Evolutionary conservation across 2,329 filamentous ascomycete species (phyloP).

Genomic region (Scopulariopsis brevicaulis): DNA sequence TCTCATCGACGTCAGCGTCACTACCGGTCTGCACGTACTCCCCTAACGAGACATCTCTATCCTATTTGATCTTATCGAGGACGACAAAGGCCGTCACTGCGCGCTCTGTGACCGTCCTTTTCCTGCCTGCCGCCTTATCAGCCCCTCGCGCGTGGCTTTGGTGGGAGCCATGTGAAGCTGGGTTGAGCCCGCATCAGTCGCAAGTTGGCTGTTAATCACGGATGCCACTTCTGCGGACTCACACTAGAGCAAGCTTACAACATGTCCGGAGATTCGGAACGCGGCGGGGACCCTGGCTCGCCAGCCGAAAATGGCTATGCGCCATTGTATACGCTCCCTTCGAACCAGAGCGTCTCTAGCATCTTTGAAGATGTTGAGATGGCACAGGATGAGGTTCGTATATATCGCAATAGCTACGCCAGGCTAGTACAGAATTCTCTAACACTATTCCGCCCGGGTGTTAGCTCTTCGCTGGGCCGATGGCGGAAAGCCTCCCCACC

Average conservation of each 20-base stretch:
- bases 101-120: neutral
- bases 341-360: slow-evolving; percentile 64
- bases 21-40: neutral
- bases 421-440: neutral
- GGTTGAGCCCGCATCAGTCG: neutral
- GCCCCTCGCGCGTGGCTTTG: neutral
- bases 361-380: slow-evolving; percentile 96
- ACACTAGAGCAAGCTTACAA: neutral
- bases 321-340: slow-evolving; percentile 33
- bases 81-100: neutral
- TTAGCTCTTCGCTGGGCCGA: slow-evolving; percentile 76
- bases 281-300: neutral
- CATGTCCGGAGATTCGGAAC: neutral
- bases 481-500: slow-evolving; percentile 91
- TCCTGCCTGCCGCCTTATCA: neutral
- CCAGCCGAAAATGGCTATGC: neutral
- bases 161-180: neutral
- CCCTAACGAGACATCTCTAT: neutral
- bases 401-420: neutral
- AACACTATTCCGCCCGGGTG: slow-evolving; percentile 2
- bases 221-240: neutral
- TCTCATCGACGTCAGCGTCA: neutral
- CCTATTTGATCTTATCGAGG: neutral
- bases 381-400: slow-evolving; percentile 78
- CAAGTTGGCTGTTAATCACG: neutral